Evolutionary conservation across 495 filamentous ascomycete genomes (phyloP), one percentile per base, ranked within the genome.

Genomic region (Penicillium ochrochloron): DNA sequence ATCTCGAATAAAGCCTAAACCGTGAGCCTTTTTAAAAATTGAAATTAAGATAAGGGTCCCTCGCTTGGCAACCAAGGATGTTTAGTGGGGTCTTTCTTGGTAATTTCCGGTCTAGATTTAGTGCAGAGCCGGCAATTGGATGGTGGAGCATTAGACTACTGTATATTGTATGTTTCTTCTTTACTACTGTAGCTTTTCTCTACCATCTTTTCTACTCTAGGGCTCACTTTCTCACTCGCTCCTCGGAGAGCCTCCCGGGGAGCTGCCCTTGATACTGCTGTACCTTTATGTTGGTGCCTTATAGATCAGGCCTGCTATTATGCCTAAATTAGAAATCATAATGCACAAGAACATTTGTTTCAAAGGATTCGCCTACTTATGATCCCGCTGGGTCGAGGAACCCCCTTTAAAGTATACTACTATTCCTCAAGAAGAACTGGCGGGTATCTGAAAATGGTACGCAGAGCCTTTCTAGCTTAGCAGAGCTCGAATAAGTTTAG

Each of bases 391-490:
- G 35, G 12, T 39, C 17, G 29, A 56, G 53, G 33, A 56, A 14
- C 52, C 52, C 33, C 21, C 33, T 35, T 3, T 15, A 41, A 57
- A 17, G 19, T 39, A 14, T 41, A 57, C 54, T 33, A 57, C 54
- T 33, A 57, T 57, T 14, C 54, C 17, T 57, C 12, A 57, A 57
- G 34, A 5, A 41, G 35, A 42, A 8, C 11, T 31, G 6, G 35
- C 19, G 33, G 34, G 19, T 29, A 57, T 57, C 34, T 42, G 19
- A 29, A 41, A 42, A 57, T 35, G 35, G 34, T 11, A 39, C 8
- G 7, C 21, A 21, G 54, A 42, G 12, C 2, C 6, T 29, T 46
- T 46, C 42, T 11, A 46, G 19, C 2, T 46, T 46, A 21, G 19
- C 2, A n/a, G n/a, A 46, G 42, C 42, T 21, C 7, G 1, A 23